A percentile compares a stretch with the other conserved stretches of the same genome.
These are phyloP conservation scores for Cavenderia fasciculata DNA, from an alignment of 78 protist genomes.

Conservation along the genomic window DNA sequence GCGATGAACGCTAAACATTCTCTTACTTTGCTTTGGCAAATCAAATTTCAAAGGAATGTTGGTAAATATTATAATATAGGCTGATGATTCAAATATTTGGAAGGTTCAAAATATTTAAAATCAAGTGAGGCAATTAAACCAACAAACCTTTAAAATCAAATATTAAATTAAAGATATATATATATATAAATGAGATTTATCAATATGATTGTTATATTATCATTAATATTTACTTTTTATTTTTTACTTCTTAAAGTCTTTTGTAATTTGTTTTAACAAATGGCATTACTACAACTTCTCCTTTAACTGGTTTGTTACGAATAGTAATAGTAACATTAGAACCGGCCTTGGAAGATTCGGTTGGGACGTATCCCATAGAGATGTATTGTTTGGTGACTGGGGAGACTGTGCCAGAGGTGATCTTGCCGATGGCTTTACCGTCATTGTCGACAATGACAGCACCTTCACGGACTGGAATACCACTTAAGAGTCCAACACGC, in stretches of 20 bases:
- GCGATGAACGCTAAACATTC: too few relatives aligned
- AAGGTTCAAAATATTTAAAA: too few relatives aligned
- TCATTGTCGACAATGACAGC: conserved; percentile 8
- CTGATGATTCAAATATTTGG: too few relatives aligned
- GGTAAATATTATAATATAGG: too few relatives aligned
- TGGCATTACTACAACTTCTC: conserved; percentile 90
- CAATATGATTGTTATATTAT: too few relatives aligned
- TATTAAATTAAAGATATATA: too few relatives aligned
- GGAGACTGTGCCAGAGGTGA: conserved; percentile 90
- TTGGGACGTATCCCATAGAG: conserved; percentile 92
- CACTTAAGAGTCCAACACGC: conserved; percentile 89
- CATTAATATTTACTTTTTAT: too few relatives aligned
- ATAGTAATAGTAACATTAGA: conserved; percentile 24
- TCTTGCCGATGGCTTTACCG: conserved; percentile 83
- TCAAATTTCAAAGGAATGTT: too few relatives aligned
- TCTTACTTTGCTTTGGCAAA: too few relatives aligned
- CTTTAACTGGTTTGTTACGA: conserved; percentile 83
- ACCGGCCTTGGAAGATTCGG: conserved; percentile 52
- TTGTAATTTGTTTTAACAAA: conserved; percentile 92
- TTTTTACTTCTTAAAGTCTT: conserved; percentile 3
- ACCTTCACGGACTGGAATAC: conserved; percentile 93
- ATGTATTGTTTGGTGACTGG: conserved; percentile 89
- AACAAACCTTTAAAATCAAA: too few relatives aligned
- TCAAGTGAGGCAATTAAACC: too few relatives aligned
- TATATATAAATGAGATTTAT: too few relatives aligned